Evolutionary conservation across 2,329 filamentous ascomycete genomes (phyloP).

Genomic region (Elsinoe perseae): DNA sequence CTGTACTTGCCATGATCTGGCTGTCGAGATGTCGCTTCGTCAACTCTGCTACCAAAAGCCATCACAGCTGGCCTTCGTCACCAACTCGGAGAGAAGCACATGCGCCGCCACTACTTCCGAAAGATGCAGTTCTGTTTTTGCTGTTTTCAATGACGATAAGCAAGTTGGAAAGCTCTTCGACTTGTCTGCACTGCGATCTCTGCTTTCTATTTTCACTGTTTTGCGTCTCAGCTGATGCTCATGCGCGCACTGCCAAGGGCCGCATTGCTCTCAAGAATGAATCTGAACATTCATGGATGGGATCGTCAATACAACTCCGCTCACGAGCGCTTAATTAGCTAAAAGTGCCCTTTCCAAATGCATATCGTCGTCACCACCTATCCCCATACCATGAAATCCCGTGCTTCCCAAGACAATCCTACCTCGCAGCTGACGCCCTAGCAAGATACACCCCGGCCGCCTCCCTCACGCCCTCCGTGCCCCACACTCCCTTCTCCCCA

Average conservation of each 20-base stretch:
- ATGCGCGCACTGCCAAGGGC: too few relatives aligned
- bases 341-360: not conserved
- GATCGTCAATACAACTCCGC: not conserved
- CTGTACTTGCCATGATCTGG: too few relatives aligned
- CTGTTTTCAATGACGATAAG: too few relatives aligned
- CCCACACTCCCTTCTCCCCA: constrained; percentile 56
- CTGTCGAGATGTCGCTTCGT: too few relatives aligned
- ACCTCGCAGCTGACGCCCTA: constrained; percentile 26
- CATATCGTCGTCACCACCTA: not conserved
- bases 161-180: not conserved
- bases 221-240: not conserved
- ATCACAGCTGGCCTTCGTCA: too few relatives aligned
- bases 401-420: too few relatives aligned
- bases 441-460: constrained; percentile 55
- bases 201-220: not conserved
- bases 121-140: too few relatives aligned
- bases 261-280: too few relatives aligned
- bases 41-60: too few relatives aligned
- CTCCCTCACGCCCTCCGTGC: constrained; percentile 52
- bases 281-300: too few relatives aligned
- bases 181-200: not conserved
- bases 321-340: not conserved
- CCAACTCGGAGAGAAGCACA: too few relatives aligned
- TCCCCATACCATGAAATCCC: not conserved
- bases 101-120: too few relatives aligned